Evolutionary conservation across 768 basidiomycete species (phyloP).

Genomic region (Amyloporia xantha): DNA sequence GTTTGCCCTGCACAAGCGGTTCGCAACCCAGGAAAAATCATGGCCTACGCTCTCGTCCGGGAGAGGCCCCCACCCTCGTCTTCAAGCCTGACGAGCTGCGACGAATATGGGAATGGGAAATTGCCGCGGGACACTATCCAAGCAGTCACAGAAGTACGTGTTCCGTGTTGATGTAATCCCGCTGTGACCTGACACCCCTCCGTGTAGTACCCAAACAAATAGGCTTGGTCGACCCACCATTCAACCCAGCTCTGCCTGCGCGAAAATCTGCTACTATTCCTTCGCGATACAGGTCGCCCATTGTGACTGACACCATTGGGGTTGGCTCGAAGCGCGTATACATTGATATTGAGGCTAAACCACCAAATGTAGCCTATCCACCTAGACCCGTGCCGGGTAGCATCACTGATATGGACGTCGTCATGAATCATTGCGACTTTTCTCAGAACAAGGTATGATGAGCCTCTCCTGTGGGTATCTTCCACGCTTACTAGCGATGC

Average conservation of each 20-base stretch:
- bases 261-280: constrained; percentile 39
- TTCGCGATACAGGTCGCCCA: constrained; percentile 41
- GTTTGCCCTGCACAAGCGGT: constrained; percentile 57
- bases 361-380: constrained; percentile 71
- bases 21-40: constrained; percentile 52
- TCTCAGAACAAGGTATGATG: constrained; percentile 58
- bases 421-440: constrained; percentile 94
- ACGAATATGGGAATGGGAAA: constrained; percentile 94
- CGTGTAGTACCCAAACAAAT: constrained; percentile 64
- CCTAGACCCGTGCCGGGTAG: constrained; percentile 82
- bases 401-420: constrained; percentile 81
- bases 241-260: constrained; percentile 73
- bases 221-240: constrained; percentile 44
- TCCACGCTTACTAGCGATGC: constrained; percentile 6
- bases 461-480: no score
- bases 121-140: constrained; percentile 90
- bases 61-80: constrained; percentile 65
- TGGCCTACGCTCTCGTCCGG: constrained; percentile 50
- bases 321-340: constrained; percentile 76
- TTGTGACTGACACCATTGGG: constrained; percentile 56
- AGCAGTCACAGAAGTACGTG: constrained; percentile 68
- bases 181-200: no score
- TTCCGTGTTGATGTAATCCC: constrained; percentile 5
- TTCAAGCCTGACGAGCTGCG: constrained; percentile 75
- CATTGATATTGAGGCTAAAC: constrained; percentile 56